Percentiles rank a stretch among this genome's conserved stretches.
phyloP scores from a whole-genome alignment of 2,329 filamentous ascomycete genomes.

The Pseudogymnoascus sp. region DNA sequence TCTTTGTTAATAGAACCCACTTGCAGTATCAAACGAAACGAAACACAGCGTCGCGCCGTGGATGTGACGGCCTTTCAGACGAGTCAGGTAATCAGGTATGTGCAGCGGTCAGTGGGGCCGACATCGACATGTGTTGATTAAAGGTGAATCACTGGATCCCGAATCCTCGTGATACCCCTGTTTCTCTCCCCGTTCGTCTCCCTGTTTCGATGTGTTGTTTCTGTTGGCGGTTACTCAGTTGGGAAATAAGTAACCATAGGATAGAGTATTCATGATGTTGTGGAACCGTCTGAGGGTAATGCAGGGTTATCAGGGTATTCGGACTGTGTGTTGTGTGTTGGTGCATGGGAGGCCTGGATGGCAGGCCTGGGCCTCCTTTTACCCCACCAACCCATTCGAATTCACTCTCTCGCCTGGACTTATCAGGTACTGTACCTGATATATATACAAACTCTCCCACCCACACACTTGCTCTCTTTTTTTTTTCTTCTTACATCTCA shows the following conservation, averaged over 20 bases:
- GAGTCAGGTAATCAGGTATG: conserved; percentile 1
- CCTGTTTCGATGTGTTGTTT: neutral
- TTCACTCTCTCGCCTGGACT: neutral
- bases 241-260: neutral
- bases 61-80: neutral
- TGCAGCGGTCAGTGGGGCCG: neutral
- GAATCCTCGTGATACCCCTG: neutral
- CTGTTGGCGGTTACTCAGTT: neutral
- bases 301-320: neutral
- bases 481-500: neutral
- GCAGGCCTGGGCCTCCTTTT: neutral
- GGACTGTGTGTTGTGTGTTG: neutral
- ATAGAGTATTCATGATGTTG: neutral
- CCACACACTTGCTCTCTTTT: neutral
- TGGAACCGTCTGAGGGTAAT: neutral
- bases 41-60: conserved; percentile 6
- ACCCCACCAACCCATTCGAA: conserved; percentile 3
- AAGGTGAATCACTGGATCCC: conserved; percentile 1
- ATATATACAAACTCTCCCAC: neutral
- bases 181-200: neutral
- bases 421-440: neutral
- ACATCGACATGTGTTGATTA: neutral
- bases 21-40: conserved; percentile 1
- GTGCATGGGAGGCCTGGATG: neutral
- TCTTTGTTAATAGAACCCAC: neutral